These are phyloP conservation scores for Entonaema liquescens DNA, from an alignment of 495 filamentous ascomycete genomes.

Conservation along the genomic window DNA sequence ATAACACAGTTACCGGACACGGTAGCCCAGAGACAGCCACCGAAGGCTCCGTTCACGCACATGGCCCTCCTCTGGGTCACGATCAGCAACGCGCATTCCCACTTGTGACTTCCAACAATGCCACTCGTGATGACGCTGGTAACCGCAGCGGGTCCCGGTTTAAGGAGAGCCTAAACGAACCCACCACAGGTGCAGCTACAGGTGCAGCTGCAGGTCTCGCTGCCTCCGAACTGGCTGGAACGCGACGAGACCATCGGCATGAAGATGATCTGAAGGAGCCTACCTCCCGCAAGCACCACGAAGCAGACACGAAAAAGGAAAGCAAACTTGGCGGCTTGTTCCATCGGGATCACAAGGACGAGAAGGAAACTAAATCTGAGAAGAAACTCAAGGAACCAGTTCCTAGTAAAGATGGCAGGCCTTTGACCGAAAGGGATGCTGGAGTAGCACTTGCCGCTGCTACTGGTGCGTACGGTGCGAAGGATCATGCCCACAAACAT, in stretches of 20 bases:
- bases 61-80: slow-evolving; percentile 27
- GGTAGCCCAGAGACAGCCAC: slow-evolving; percentile 46
- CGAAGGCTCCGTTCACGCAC: slow-evolving; percentile 17
- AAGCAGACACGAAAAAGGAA: slow-evolving; percentile 36
- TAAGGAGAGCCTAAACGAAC: slow-evolving; percentile 25
- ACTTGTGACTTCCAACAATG: slow-evolving; percentile 25
- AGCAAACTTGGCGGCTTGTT: slow-evolving; percentile 45
- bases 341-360: slow-evolving; percentile 44
- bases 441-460: slow-evolving; percentile 43
- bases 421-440: slow-evolving; percentile 34
- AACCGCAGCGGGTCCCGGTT: slow-evolving; percentile 22
- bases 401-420: slow-evolving; percentile 26
- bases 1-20: slow-evolving; percentile 55
- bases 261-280: slow-evolving; percentile 23
- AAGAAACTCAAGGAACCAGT: slow-evolving; percentile 5
- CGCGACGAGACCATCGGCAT: slow-evolving; percentile 28
- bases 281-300: slow-evolving; percentile 9
- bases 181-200: slow-evolving; percentile 8
- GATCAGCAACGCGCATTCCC: slow-evolving; percentile 43
- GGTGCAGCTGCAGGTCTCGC: slow-evolving; percentile 17
- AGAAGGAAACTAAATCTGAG: slow-evolving; percentile 32
- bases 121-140: slow-evolving; percentile 33
- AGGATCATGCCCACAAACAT: slow-evolving; percentile 29
- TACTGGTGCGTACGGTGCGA: slow-evolving; percentile 26
- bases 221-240: slow-evolving; percentile 19